Evolutionary conservation across 306 rosid species (phyloP).

Genomic region (Dryas alaskensis): DNA sequence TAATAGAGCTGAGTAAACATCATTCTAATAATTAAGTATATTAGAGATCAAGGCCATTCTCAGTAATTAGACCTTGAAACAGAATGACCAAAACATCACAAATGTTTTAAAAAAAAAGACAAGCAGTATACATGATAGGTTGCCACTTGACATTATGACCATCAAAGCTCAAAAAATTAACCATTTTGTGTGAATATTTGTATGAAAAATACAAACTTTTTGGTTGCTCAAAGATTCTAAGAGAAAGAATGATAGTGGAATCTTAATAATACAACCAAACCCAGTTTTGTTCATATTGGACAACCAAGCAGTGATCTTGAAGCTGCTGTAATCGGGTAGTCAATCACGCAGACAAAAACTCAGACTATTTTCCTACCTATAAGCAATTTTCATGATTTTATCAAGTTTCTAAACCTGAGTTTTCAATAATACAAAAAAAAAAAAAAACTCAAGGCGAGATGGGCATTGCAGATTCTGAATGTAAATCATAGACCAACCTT

Average conservation of each 20-base stretch:
- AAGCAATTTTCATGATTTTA: constrained; percentile 2
- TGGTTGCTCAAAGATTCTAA: neutral
- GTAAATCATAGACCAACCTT: constrained; percentile 44
- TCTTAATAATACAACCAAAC: neutral
- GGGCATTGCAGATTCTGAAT: constrained; percentile 18
- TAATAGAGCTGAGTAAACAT: neutral
- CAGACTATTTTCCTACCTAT: neutral
- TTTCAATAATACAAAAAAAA: neutral
- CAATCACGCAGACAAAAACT: neutral
- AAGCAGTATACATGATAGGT: neutral
- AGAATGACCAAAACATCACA: neutral
- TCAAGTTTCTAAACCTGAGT: constrained; percentile 1
- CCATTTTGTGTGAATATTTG: neutral
- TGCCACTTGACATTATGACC: neutral
- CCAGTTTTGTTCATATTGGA: neutral
- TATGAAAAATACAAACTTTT: neutral
- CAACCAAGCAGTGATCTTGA: neutral
- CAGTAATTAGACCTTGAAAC: neutral
- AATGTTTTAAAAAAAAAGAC: neutral
- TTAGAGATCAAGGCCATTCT: neutral
- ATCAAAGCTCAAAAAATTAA: neutral
- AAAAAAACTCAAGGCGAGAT: neutral
- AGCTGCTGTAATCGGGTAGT: neutral
- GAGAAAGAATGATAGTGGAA: neutral
- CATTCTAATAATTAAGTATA: neutral